Conservation (phyloP, 768 basidiomycete species). For the Russula sp. region DNA sequence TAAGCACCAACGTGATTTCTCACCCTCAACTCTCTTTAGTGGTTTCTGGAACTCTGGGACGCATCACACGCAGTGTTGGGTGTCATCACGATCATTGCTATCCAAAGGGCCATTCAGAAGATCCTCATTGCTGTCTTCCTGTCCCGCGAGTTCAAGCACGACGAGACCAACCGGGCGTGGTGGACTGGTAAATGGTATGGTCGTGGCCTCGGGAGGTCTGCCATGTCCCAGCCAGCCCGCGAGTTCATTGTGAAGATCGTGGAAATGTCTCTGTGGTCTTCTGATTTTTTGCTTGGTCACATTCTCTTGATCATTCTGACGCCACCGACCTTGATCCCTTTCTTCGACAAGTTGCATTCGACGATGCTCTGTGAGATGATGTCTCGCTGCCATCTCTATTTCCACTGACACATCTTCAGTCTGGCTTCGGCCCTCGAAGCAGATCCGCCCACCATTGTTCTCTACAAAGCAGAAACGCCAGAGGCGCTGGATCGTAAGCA, state of each 20-base stretch:
- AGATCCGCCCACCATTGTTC: constrained; percentile 89
- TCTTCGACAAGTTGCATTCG: constrained; percentile 86
- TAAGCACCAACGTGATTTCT: constrained; percentile 12
- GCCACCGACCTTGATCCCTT: constrained; percentile 82
- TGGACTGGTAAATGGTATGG: constrained; percentile 99
- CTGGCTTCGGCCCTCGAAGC: constrained; percentile 93
- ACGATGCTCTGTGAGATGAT: constrained; percentile 41
- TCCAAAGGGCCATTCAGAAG: constrained; percentile 92
- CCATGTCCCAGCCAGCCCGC: constrained; percentile 95
- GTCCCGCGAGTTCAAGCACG: constrained; percentile 97
- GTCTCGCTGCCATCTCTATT: neutral
- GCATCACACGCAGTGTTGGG: constrained; percentile 90
- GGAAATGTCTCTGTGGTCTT: constrained; percentile 92
- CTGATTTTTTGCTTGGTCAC: constrained; percentile 85
- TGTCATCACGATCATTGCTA: constrained; percentile 81
- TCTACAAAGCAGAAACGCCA: constrained; percentile 91
- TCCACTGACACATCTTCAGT: constrained; percentile 38
- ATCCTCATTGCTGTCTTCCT: constrained; percentile 89
- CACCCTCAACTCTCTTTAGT: constrained; percentile 38
- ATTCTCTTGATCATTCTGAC: constrained; percentile 87
- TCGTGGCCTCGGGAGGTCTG: constrained; percentile 81
- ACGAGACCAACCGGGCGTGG: constrained; percentile 98
- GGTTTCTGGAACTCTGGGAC: constrained; percentile 93
- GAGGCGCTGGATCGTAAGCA: constrained; percentile 78
- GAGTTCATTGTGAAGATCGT: constrained; percentile 98